Base-by-base conservation (phyloP, 495 filamentous ascomycete genomes). In the Extremus antarcticus region DNA sequence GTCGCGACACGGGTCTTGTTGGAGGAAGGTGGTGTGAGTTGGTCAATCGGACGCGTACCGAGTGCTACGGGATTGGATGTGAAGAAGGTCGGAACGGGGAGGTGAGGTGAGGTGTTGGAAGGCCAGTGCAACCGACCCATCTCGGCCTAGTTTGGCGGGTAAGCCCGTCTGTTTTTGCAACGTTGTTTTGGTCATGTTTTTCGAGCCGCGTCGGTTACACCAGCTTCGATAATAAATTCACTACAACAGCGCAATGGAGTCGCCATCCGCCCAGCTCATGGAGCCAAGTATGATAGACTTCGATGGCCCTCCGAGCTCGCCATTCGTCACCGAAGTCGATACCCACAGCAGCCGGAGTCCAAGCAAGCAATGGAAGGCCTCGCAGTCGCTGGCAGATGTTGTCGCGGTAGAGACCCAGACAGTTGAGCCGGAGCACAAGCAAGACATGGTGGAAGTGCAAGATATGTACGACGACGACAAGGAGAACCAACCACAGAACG, bases 291-390 rank as follows among this genome's bases (percentile, higher is more conserved):
- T 61, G 10, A 16, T 61, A 23, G 51, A 60, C 47, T 19, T 48
- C 24, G 40, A 54, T 17, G 64, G 64, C 16, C 66, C 68, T 15
- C 65, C 65, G 0, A 68, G 64, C 53, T 71, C 69, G 35, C 69
- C 69, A 25, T 71, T 71, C 53, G 50, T 69, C 7, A 59, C 67
- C 17, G 68, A 70, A 48, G 57, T 67, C 32, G 66, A 58, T 19
- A 35, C 29, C 7, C 29, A 35, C 29, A 39, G 29, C 8, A 56
- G 49, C 59, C 43, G 59, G 21, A 46, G 17, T 10, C 35, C 54
- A 16, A 56, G 47, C 55, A 59, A 39, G 45, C 57, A 56, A 41
- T 45, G 41, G 41, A 7, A 17, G 41, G 15, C n/a, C 35, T 39
- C 35, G n/a, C n/a, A n/a, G n/a, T n/a, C n/a, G n/a, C 9, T 39